Evolutionary conservation across 495 filamentous ascomycete species (phyloP), one percentile per base, ranked within the genome.

Genomic region (Astrothelium subdiscretum): DNA sequence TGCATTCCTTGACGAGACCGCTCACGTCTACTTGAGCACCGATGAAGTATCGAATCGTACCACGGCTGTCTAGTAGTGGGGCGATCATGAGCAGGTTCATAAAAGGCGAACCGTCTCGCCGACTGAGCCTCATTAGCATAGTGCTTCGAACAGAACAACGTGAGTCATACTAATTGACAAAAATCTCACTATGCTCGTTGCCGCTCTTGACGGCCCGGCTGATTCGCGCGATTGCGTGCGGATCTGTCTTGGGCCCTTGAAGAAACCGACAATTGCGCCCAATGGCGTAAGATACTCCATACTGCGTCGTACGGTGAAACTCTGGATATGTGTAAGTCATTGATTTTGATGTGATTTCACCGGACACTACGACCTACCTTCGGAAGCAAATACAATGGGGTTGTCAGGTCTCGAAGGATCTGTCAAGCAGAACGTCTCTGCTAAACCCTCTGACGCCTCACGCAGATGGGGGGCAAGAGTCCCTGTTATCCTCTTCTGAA

Each of bases 351-450:
- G 31, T 12, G 31, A 62, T 22, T 32, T 2, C 15, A 52, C 18
- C 5, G 32, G 27, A 26, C 24, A 32, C 22, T 35, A n/a, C 11
- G 22, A n/a, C 59, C 32, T 75, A 88, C 86, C 87, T 78, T 89
- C 83, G 5, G 86, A 89, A 29, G 86, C 85, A 73, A 91, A 90
- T 2, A 91, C 80, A 61, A 92, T 86, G 1, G 87, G 88, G 72
- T 90, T 89, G 67, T 87, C 88, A 4, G 80, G 77, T 63, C 86
- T 75, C 26, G 84, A 84, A 8, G 88, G 87, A 73, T 92, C 88
- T 6, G 86, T 87, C 64, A 91, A 72, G 69, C 87, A 90, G 66
- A 90, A 91, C 0, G 87, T 86, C 67, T 91, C 87, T 0, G 85
- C 86, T 54, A 91, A 66, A 3, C 87, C 87, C 68, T 90, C 86